Conservation (phyloP, 176 grass and related monocot species). For the Themeda triandra region DNA sequence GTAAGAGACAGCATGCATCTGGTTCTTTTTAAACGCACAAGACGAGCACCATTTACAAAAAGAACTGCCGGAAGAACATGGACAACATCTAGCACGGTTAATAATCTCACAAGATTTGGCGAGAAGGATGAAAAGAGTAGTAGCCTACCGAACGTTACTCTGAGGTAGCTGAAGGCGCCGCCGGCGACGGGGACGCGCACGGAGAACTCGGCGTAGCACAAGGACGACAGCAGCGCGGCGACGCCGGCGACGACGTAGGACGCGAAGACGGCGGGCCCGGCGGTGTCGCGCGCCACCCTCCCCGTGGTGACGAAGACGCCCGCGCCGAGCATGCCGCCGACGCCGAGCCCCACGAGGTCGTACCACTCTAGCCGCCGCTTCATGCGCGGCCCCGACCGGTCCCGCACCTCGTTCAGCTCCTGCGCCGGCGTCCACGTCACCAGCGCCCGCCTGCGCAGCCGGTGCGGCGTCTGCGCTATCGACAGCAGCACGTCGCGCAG, state of each 20-base stretch:
- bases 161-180: conserved; percentile 67
- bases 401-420: conserved; percentile 80
- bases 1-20: neutral
- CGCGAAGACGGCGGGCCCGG: conserved; percentile 42
- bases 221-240: conserved; percentile 77
- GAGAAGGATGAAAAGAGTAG: too few relatives aligned
- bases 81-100: neutral
- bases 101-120: neutral
- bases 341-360: conserved; percentile 76
- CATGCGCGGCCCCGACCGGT: conserved; percentile 78
- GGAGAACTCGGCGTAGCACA: conserved; percentile 94
- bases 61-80: neutral
- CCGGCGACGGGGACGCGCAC: conserved; percentile 93
- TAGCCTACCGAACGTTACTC: conserved; percentile 73
- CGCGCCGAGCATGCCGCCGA: conserved; percentile 55
- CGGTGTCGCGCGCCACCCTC: conserved; percentile 38
- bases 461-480: conserved; percentile 55
- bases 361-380: conserved; percentile 70
- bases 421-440: conserved; percentile 75
- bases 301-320: conserved; percentile 65
- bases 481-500: conserved; percentile 50
- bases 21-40: neutral
- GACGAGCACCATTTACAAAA: neutral
- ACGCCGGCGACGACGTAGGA: conserved; percentile 81
- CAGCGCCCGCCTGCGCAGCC: conserved; percentile 57